phyloP scores from a whole-genome alignment of 441 rosid genomes.

The Populus trichocarpa region DNA sequence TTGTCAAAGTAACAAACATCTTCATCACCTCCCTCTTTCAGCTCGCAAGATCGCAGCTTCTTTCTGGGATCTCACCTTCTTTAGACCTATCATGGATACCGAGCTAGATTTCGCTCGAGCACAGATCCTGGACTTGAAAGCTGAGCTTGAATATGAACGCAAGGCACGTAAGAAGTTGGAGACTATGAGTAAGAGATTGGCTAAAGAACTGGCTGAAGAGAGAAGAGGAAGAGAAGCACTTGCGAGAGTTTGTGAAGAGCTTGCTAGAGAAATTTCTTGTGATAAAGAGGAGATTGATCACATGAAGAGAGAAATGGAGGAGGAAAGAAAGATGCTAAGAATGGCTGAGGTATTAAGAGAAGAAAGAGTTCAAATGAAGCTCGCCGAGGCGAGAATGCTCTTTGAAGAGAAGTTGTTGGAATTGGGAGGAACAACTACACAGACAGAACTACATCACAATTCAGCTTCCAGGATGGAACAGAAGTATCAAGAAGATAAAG shows the following conservation, averaged over 20 bases:
- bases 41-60: conserved; percentile 45
- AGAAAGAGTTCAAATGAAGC: conserved; percentile 89
- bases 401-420: conserved; percentile 66
- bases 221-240: conserved; percentile 53
- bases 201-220: conserved; percentile 60
- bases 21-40: conserved; percentile 31
- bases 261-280: conserved; percentile 48
- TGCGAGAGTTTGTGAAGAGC: conserved; percentile 56
- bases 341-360: conserved; percentile 76
- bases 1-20: conserved; percentile 25
- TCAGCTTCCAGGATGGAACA: conserved; percentile 7
- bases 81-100: conserved; percentile 55
- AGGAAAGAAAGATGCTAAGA: conserved; percentile 73
- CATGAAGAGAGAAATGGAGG: conserved; percentile 58
- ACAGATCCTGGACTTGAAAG: conserved; percentile 56
- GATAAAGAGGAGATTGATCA: conserved; percentile 51
- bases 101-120: conserved; percentile 47
- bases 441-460: conserved; percentile 3
- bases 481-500: conserved; percentile 17
- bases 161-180: conserved; percentile 59
- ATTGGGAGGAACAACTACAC: conserved; percentile 27
- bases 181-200: conserved; percentile 49
- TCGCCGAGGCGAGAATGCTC: conserved; percentile 66
- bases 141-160: conserved; percentile 63
- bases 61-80: conserved; percentile 64